Conservation (phyloP, 1,284 basidiomycete genomes). For the Retiboletus flavoniger region DNA sequence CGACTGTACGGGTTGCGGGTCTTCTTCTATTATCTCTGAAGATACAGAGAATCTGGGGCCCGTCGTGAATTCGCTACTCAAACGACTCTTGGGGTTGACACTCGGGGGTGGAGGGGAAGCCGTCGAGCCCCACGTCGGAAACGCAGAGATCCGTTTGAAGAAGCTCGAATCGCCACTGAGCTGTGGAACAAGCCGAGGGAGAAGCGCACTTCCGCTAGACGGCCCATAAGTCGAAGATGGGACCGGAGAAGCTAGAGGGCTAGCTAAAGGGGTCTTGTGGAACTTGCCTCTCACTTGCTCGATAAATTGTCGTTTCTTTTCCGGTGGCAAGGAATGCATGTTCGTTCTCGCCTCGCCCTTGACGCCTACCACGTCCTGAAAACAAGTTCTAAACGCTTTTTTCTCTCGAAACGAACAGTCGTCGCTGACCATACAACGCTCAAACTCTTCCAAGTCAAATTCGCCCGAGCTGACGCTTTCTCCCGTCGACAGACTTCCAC, state of each 20-base stretch:
- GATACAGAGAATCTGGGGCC: constrained; percentile 15
- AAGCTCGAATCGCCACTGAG: constrained; percentile 65
- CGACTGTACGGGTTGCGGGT: constrained; percentile 48
- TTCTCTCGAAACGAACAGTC: neutral
- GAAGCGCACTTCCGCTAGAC: constrained; percentile 50
- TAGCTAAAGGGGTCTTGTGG: constrained; percentile 22
- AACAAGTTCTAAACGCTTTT: constrained; percentile 1
- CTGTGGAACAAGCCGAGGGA: constrained; percentile 65
- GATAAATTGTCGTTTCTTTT: constrained; percentile 72
- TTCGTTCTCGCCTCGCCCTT: constrained; percentile 66
- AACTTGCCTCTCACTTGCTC: constrained; percentile 42
- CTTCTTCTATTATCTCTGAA: constrained; percentile 36
- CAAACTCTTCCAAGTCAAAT: constrained; percentile 53
- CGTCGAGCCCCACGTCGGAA: constrained; percentile 56
- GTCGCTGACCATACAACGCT: constrained; percentile 61
- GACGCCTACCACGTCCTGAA: constrained; percentile 69
- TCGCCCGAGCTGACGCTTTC: constrained; percentile 39
- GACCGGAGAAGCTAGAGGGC: constrained; percentile 31
- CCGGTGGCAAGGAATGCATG: constrained; percentile 63
- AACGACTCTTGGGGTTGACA: constrained; percentile 33
- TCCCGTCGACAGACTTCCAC: constrained; percentile 23
- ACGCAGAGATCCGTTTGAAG: constrained; percentile 72
- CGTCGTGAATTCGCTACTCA: constrained; percentile 41
- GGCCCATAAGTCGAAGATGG: constrained; percentile 60
- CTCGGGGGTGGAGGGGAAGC: constrained; percentile 34